A percentile compares a stretch with the other conserved stretches of the same genome.
Evolutionary conservation across 768 basidiomycete species (phyloP).

Genomic region (Pilatotrama ljubarskyi): DNA sequence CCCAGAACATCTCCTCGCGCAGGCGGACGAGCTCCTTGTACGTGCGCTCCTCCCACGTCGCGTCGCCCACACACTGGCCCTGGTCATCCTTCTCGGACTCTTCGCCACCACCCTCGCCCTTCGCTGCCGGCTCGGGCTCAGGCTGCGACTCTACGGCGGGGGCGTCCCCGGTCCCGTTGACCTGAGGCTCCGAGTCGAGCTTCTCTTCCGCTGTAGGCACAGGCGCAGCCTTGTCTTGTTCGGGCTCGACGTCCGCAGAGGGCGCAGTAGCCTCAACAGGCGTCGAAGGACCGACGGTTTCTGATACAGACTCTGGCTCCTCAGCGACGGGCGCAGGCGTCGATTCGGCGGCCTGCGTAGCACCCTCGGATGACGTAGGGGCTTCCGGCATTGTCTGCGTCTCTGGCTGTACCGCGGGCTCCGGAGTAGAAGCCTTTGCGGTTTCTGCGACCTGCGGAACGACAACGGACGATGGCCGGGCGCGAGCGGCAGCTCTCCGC

Average conservation of each 20-base stretch:
- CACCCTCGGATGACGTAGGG: background rate
- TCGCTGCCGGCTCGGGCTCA: background rate
- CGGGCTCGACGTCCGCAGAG: background rate
- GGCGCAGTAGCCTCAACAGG: background rate
- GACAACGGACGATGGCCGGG: slow-evolving; percentile 33
- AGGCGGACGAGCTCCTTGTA: slow-evolving; percentile 78
- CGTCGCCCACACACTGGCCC: slow-evolving; percentile 57
- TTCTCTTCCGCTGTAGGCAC: background rate
- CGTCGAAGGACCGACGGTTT: no score
- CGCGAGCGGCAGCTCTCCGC: slow-evolving; percentile 60
- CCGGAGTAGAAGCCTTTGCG: background rate
- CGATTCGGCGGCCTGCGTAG: background rate
- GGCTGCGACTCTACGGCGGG: background rate
- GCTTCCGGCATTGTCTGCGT: background rate
- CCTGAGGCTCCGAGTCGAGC: background rate
- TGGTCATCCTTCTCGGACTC: slow-evolving; percentile 31
- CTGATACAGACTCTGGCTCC: slow-evolving; percentile 3
- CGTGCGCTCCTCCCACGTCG: slow-evolving; percentile 83
- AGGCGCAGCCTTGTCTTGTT: background rate
- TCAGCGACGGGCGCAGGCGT: background rate
- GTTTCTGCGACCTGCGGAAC: slow-evolving; percentile 12
- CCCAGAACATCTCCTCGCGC: slow-evolving; percentile 87
- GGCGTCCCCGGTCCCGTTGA: background rate
- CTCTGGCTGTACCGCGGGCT: background rate
- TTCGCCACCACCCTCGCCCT: background rate